Base-by-base conservation (phyloP, 768 basidiomycete species). In the Lactifluus pinguis region DNA sequence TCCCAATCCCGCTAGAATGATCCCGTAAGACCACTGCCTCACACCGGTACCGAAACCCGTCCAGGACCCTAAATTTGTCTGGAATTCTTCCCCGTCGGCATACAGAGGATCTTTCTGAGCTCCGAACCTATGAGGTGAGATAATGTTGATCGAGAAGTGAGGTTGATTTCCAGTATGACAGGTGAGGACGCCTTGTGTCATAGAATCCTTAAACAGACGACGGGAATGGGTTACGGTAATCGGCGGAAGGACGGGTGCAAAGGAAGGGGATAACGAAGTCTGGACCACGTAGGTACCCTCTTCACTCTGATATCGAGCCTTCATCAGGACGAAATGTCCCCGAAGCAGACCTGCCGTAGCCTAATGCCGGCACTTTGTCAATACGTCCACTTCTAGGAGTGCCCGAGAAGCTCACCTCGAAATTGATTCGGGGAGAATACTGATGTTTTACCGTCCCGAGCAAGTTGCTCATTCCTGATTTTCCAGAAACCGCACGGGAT, bases 361-460 rank as follows among this genome's bases (percentile, higher is more conserved):
- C 70, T 70, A 21, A 61, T 53, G 48, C 41, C 15, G 21, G 38
- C 15, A 45, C 34, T 48, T 17, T 36, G 25, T 57, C 29, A 38
- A 42, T 44, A 25, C 30, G 45, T 7, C 32, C 29, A 38, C 25
- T 34, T 49, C 11, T 17, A 38, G 39, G 11, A 39, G 13, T n/a
- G 21, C 38, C 38, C 30, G 44, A 52, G 39, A 57, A 21, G 15
- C 65, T 25, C 45, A 76, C 76, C 69, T 78, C 74, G 25, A 76
- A 69, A 65, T 69, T 75, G 39, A 79, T 65, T 44, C 82, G 80
- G 14, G 89, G 87, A 32, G 88, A 89, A 68, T 83, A 83, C 67
- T 90, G 87, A 71, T 92, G 86, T 59, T 80, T 81, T 51, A 94
- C 71, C 2, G 89, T 89, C 41, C 87, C 89, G 29, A 82, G 69